Conservation (phyloP, 768 basidiomycete genomes). For the Mycena leptocephala region DNA sequence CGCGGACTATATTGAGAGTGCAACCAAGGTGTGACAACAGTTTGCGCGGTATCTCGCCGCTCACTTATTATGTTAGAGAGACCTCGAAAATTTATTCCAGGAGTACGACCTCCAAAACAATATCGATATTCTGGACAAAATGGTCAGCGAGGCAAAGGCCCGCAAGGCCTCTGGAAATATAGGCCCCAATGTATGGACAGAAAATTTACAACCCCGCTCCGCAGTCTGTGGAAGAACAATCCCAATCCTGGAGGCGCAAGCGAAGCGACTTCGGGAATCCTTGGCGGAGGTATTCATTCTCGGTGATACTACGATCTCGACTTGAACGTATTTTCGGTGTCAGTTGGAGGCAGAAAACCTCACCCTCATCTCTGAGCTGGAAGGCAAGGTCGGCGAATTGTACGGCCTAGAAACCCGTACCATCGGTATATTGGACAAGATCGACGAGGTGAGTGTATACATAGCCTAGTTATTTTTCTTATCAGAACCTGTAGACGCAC, state of each 20-base stretch:
- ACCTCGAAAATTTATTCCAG: constrained; percentile 79
- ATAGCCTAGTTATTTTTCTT: neutral
- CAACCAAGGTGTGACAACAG: constrained; percentile 54
- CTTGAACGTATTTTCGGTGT: neutral
- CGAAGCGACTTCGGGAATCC: constrained; percentile 54
- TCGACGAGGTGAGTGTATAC: constrained; percentile 67
- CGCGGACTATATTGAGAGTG: constrained; percentile 80
- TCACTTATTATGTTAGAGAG: constrained; percentile 58
- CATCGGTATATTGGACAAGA: constrained; percentile 63
- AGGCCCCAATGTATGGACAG: constrained; percentile 76
- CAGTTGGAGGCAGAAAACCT: constrained; percentile 75
- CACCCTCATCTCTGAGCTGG: constrained; percentile 51
- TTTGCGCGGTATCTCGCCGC: neutral
- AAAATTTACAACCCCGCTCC: constrained; percentile 73
- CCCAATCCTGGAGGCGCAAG: constrained; percentile 68
- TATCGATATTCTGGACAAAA: constrained; percentile 79
- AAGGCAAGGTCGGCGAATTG: constrained; percentile 63
- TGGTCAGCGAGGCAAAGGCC: constrained; percentile 79
- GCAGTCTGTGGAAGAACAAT: constrained; percentile 77
- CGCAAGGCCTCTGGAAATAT: constrained; percentile 64
- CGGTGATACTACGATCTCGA: neutral
- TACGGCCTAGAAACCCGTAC: constrained; percentile 64
- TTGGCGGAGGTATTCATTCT: constrained; percentile 55
- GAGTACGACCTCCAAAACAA: constrained; percentile 79
- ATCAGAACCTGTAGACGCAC: constrained; percentile 54